These are phyloP conservation scores for Paramecium sonneborni DNA, from an alignment of 73 alveolate genomes.

Conservation along the genomic window DNA sequence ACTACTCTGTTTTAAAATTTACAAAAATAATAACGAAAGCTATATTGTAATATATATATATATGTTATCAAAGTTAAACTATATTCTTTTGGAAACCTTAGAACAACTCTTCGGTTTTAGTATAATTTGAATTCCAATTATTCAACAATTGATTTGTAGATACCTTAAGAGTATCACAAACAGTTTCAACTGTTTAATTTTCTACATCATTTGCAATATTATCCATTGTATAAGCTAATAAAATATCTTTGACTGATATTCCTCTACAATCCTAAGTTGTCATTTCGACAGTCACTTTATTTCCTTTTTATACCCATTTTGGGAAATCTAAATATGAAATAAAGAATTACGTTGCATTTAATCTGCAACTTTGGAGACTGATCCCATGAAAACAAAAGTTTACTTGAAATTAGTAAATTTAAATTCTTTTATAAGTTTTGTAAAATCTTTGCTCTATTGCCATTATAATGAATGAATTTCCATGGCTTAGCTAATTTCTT, in stretches of 20 bases:
- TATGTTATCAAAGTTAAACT: not conserved
- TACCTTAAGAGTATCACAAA: not conserved
- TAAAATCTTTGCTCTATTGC: not conserved
- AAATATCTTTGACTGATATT: slow-evolving; percentile 11
- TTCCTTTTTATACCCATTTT: slow-evolving; percentile 9
- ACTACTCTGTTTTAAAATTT: not conserved
- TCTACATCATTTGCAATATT: slow-evolving; percentile 5
- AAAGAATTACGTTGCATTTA: slow-evolving; percentile 40
- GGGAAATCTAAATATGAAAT: not conserved
- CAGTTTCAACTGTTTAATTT: not conserved
- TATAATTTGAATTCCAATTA: slow-evolving; percentile 15
- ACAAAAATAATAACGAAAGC: not conserved
- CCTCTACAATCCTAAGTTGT: slow-evolving; percentile 15
- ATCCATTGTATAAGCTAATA: slow-evolving; percentile 12
- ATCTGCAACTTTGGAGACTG: not conserved
- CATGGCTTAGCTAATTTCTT: slow-evolving; percentile 8
- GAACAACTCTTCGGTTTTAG: not conserved
- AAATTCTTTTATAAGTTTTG: not conserved
- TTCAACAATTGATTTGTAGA: not conserved
- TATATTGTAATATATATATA: not conserved
- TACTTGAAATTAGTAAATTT: not conserved
- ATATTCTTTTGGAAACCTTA: slow-evolving; percentile 18
- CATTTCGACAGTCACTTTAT: slow-evolving; percentile 27
- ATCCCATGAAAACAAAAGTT: slow-evolving; percentile 6
- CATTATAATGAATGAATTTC: slow-evolving; percentile 6